Conservation (phyloP, 2,329 filamentous ascomycete species). For the Cucurbitaria berberidis region DNA sequence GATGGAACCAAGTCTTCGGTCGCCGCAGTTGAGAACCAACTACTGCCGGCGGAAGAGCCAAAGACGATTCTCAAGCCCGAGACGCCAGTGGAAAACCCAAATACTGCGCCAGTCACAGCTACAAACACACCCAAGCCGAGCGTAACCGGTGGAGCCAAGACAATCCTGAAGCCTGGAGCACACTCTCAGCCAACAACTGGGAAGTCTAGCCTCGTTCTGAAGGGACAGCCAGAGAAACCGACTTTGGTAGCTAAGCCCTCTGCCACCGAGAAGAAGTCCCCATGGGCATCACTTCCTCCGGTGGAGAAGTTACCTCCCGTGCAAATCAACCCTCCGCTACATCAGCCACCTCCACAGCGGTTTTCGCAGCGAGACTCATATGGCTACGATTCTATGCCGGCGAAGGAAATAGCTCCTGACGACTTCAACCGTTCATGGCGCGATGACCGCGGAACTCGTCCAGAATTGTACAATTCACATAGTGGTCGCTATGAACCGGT, state of each 20-base stretch:
- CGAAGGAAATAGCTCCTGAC: conserved; percentile 90
- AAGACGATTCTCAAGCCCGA: conserved; percentile 32
- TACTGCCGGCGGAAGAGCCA: conserved; percentile 38
- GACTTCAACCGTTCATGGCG: conserved; percentile 90
- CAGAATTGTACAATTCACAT: conserved; percentile 90
- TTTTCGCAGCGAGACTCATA: conserved; percentile 63
- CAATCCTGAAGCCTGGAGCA: conserved; percentile 57
- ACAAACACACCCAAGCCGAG: conserved; percentile 44
- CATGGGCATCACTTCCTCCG: conserved; percentile 86
- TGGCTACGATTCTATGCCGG: conserved; percentile 61
- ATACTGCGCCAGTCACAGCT: conserved; percentile 25
- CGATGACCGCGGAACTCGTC: conserved; percentile 70
- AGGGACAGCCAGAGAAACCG: conserved; percentile 72
- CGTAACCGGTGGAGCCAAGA: conserved; percentile 52
- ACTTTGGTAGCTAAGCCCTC: conserved; percentile 76
- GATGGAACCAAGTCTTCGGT: conserved; percentile 84
- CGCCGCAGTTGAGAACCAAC: conserved; percentile 59
- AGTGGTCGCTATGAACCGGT: conserved; percentile 93
- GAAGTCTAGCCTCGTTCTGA: conserved; percentile 66
- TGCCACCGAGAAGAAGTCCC: conserved; percentile 78
- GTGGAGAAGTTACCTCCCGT: conserved; percentile 80
- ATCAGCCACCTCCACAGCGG: conserved; percentile 54
- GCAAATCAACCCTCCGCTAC: conserved; percentile 61
- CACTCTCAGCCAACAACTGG: conserved; percentile 40
- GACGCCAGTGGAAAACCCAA: conserved; percentile 49